These are phyloP conservation scores for Cyberlindnera maclurae DNA, from an alignment of 805 yeast species.

Conservation along the genomic window DNA sequence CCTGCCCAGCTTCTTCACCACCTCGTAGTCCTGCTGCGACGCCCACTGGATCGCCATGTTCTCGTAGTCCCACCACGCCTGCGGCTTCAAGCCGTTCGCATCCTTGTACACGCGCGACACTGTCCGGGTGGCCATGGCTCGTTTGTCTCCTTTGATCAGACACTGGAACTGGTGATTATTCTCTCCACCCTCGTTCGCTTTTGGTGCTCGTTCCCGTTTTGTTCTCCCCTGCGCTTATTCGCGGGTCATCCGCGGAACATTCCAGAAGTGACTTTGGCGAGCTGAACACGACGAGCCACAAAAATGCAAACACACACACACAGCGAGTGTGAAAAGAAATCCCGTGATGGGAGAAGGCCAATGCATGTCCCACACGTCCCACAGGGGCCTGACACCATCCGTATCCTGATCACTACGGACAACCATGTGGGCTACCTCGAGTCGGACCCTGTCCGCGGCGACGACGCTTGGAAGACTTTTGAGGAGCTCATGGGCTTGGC, in stretches of 20 bases:
- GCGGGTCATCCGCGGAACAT: no score
- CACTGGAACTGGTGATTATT: no score
- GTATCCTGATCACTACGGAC: constrained; percentile 83
- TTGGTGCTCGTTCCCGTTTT: no score
- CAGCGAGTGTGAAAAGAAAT: neutral
- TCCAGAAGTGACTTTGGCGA: no score
- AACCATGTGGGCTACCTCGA: constrained; percentile 95
- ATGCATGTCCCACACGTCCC: constrained; percentile 25
- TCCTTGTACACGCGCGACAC: constrained; percentile 64
- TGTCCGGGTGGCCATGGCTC: neutral
- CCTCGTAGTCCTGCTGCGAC: constrained; percentile 76
- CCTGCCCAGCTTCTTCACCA: constrained; percentile 76
- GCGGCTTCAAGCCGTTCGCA: constrained; percentile 69
- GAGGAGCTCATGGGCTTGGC: constrained; percentile 78
- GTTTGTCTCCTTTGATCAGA: no score
- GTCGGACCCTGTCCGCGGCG: constrained; percentile 81
- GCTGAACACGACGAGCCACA: no score
- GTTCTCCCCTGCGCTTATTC: no score
- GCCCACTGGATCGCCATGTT: constrained; percentile 75
- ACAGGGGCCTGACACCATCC: constrained; percentile 57
- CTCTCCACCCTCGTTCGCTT: no score
- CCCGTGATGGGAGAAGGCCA: no score
- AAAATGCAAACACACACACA: no score
- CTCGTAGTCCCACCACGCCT: constrained; percentile 84
- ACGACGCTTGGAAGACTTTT: constrained; percentile 84